A percentile compares a stretch with the other conserved stretches of the same genome.
Evolutionary conservation across 1,284 basidiomycete genomes (phyloP).

Genomic region (Hymenochaete sp.): DNA sequence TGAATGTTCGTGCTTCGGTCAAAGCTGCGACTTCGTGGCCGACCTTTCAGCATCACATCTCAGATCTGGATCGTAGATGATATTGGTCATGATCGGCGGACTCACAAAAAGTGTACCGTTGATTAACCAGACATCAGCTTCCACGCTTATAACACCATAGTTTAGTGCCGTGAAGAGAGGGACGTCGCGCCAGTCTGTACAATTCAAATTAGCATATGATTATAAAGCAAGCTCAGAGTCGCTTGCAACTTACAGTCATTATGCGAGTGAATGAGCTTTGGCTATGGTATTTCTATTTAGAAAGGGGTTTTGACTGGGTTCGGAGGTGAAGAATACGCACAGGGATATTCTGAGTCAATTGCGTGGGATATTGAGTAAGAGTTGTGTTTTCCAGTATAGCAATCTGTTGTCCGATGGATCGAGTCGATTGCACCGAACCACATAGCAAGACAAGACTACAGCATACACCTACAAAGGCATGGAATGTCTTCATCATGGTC

Average conservation of each 20-base stretch:
- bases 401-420: constrained; percentile 30
- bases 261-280: constrained; percentile 45
- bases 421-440: neutral
- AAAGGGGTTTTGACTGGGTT: no score
- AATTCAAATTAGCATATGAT: neutral
- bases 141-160: constrained; percentile 43
- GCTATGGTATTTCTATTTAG: constrained; percentile 22
- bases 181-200: constrained; percentile 51
- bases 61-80: neutral
- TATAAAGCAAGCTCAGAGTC: constrained; percentile 1
- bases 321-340: constrained; percentile 9
- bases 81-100: constrained; percentile 2
- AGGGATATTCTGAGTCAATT: constrained; percentile 42
- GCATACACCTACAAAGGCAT: neutral
- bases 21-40: constrained; percentile 37
- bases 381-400: constrained; percentile 32
- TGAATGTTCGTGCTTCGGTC: constrained; percentile 29
- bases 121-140: constrained; percentile 45
- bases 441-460: constrained; percentile 4
- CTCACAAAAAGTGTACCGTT: constrained; percentile 39
- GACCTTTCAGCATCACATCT: constrained; percentile 28
- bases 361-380: constrained; percentile 39
- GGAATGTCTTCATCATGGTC: no score
- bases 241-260: constrained; percentile 38
- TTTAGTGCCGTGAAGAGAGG: constrained; percentile 42